Evolutionary conservation across 2,329 filamentous ascomycete species (phyloP).

Genomic region (Tricladium varicosporioides): DNA sequence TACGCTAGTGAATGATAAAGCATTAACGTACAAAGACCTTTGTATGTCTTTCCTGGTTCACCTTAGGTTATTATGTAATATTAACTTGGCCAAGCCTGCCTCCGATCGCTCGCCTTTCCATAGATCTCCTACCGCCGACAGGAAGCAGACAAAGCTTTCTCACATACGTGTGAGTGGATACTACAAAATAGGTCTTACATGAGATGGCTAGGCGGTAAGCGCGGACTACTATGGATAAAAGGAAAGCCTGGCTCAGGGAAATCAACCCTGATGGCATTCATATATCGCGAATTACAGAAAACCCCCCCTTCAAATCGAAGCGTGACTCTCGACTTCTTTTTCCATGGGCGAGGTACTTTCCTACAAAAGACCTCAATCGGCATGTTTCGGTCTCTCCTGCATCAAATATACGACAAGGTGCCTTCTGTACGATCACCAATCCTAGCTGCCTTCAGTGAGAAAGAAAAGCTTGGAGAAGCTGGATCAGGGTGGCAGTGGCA

Average conservation of each 20-base stretch:
- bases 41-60: too few relatives aligned
- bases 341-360: conserved; percentile 34
- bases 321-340: conserved; percentile 37
- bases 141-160: conserved; percentile 24
- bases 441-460: neutral
- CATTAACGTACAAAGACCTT: too few relatives aligned
- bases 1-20: too few relatives aligned
- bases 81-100: too few relatives aligned
- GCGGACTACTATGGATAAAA: conserved; percentile 38
- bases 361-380: conserved; percentile 36
- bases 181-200: conserved; percentile 24
- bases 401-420: conserved; percentile 23
- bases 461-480: neutral
- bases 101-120: conserved; percentile 32
- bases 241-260: conserved; percentile 43
- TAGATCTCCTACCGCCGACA: conserved; percentile 30
- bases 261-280: conserved; percentile 38
- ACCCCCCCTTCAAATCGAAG: neutral
- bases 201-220: conserved; percentile 21
- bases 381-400: conserved; percentile 37
- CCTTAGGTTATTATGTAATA: too few relatives aligned
- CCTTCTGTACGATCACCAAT: neutral
- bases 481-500: conserved; percentile 17
- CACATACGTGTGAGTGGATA: conserved; percentile 37
- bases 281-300: conserved; percentile 31